phyloP scores from a whole-genome alignment of 768 basidiomycete species.

The Boletellus emodensis region DNA sequence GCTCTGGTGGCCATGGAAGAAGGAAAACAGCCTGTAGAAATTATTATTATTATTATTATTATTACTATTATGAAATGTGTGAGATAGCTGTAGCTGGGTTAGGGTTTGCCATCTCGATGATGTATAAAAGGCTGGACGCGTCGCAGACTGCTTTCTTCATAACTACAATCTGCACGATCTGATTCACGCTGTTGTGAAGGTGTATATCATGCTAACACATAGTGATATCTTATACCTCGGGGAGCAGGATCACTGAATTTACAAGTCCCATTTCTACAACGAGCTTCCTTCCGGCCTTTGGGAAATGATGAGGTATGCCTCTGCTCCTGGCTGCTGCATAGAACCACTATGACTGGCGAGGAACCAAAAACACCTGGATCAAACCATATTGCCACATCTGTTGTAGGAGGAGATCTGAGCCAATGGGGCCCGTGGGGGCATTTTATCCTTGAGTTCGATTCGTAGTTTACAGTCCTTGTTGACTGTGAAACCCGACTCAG shows the following conservation, averaged over 20 bases:
- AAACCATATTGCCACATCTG: not conserved
- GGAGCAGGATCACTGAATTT: too few relatives aligned
- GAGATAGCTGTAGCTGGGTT: not conserved
- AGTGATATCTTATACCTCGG: too few relatives aligned
- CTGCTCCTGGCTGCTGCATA: too few relatives aligned
- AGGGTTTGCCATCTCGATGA: not conserved
- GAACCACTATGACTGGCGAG: too few relatives aligned
- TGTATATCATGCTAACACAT: not conserved
- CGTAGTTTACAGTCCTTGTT: conserved; percentile 16
- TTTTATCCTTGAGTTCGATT: conserved; percentile 21
- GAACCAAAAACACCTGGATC: not conserved
- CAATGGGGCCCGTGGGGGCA: too few relatives aligned
- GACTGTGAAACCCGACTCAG: conserved; percentile 20
- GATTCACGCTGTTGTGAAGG: not conserved
- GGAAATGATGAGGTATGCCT: too few relatives aligned
- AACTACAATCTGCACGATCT: not conserved
- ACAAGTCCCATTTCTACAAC: too few relatives aligned
- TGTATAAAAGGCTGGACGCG: too few relatives aligned
- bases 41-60: too few relatives aligned
- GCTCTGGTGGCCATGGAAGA: conserved; percentile 21
- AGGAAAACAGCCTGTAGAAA: not conserved
- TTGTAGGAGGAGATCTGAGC: conserved; percentile 12
- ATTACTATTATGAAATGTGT: too few relatives aligned
- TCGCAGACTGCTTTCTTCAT: not conserved
- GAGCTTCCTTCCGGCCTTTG: too few relatives aligned